Evolutionary conservation across 495 filamentous ascomycete species (phyloP).

Genomic region (Penicillium psychrofluorescens): DNA sequence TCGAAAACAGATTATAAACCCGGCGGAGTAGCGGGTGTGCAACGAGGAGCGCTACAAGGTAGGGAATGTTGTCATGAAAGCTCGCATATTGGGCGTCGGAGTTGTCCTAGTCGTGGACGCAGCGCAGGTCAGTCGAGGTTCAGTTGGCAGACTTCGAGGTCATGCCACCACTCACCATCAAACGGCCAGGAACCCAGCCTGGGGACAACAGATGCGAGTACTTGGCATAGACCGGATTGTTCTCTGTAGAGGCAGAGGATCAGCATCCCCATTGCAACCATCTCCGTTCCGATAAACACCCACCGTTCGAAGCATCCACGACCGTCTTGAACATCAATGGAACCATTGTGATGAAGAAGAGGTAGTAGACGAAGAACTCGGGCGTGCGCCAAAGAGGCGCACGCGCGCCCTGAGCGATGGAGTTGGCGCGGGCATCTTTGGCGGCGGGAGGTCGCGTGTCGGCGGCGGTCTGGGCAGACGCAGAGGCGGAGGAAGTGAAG

Average conservation of each 20-base stretch:
- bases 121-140: conserved; percentile 2
- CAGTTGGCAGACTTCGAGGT: background rate
- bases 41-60: conserved; percentile 61
- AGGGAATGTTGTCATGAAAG: conserved; percentile 82
- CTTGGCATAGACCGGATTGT: conserved; percentile 70
- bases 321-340: conserved; percentile 88
- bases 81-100: conserved; percentile 84
- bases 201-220: conserved; percentile 63
- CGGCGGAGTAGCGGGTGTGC: conserved; percentile 73
- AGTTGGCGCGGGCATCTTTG: conserved; percentile 40
- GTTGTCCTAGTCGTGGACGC: conserved; percentile 55
- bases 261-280: conserved; percentile 4
- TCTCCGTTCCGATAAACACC: conserved; percentile 6
- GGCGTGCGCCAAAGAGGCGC: conserved; percentile 74
- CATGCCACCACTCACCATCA: conserved; percentile 54
- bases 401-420: conserved; percentile 34
- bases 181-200: conserved; percentile 93
- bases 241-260: conserved; percentile 57
- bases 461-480: conserved; percentile 51
- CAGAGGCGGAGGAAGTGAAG: conserved; percentile 65
- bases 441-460: conserved; percentile 31
- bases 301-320: conserved; percentile 82
- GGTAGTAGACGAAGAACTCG: conserved; percentile 80
- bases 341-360: conserved; percentile 58
- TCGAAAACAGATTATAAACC: conserved; percentile 48